Evolutionary conservation across 1,139 yeast genomes (phyloP), one percentile per base, ranked within the genome.

Genomic region (Pichia sp.): DNA sequence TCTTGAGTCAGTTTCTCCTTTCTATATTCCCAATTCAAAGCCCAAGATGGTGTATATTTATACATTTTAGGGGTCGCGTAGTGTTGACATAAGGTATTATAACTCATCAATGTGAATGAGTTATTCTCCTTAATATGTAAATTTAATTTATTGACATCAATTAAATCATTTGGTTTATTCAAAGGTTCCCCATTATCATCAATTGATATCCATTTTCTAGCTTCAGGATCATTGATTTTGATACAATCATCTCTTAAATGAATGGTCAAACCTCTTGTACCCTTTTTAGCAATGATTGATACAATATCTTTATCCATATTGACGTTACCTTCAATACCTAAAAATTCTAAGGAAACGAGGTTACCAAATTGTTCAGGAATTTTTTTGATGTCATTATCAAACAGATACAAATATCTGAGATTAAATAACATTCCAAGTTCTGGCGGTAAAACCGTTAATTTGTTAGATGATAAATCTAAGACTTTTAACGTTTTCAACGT

Each of bases 41-140:
- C 98, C 98, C 98, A 92, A 2, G 95, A 80, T 32, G 97, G 97
- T 2, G 97, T 88, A 61, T 86, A 92, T 57, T 85, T 90, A 63
- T 86, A 94, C 84, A 90, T 75, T 62, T 81, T 85, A 27, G 94
- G 76, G 8, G 97, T 88, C 4, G 97, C 97, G 68, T 90, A 90
- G 62, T 85, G 95, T 61, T 92, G 97, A 65, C 98, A 92, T 60
- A 92, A 72, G 3, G 95, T 86, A 64, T 92, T 92, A 69, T 88
- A 92, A 41, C 90, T 81, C 73, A 87, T 72, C 45, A 90, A 69
- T 0, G 96, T 85, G 62, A 92, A 88, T 16, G 72, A 48, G 38
- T 52, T 58, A n/a, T 52, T 39, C 3, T 54, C 56, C 29, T 43
- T 44, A 0, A 55, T 55, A 35, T 53, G 57, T 49, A 50, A 52